Percentiles rank a stretch among this genome's conserved stretches.
Conservation (phyloP, 2,329 filamentous ascomycete genomes). For the Plenodomus biglobosus region DNA sequence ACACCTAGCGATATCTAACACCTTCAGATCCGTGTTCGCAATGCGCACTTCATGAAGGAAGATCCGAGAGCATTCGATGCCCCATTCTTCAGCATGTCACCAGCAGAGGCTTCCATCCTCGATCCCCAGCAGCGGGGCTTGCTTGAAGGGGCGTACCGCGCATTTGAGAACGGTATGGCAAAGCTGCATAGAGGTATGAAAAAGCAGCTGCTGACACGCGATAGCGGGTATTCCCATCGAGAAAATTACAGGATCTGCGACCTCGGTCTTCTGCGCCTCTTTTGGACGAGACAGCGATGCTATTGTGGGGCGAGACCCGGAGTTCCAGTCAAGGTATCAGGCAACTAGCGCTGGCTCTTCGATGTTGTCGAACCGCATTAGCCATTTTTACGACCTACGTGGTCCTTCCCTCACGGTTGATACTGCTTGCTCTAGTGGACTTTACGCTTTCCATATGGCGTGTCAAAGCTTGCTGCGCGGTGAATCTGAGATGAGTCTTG, state of each 20-base stretch:
- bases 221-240: slow-evolving; percentile 19
- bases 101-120: slow-evolving; percentile 22
- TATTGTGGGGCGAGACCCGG: slow-evolving; percentile 9
- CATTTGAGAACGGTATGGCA: slow-evolving; percentile 28
- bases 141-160: slow-evolving; percentile 32
- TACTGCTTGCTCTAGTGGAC: slow-evolving; percentile 31
- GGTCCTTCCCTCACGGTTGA: slow-evolving; percentile 30
- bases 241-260: slow-evolving; percentile 16
- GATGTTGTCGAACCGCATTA: slow-evolving; percentile 22
- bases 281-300: slow-evolving; percentile 16
- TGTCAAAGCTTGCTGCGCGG: slow-evolving; percentile 18
- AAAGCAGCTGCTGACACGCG: not conserved
- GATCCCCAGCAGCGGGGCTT: slow-evolving; percentile 31
- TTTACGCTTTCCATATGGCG: slow-evolving; percentile 27
- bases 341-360: slow-evolving; percentile 8
- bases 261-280: slow-evolving; percentile 21
- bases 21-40: no score
- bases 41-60: slow-evolving; percentile 20
- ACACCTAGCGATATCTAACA: no score
- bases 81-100: slow-evolving; percentile 23
- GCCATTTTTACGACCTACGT: slow-evolving; percentile 29
- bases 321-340: slow-evolving; percentile 14
- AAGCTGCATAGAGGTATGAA: not conserved
- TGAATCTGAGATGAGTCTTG: slow-evolving; percentile 14
- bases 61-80: slow-evolving; percentile 25